Percentiles rank a stretch among this genome's conserved stretches.
phyloP scores from a whole-genome alignment of 108 stramenopile genomes.

The Nannochloropsis oceanica region DNA sequence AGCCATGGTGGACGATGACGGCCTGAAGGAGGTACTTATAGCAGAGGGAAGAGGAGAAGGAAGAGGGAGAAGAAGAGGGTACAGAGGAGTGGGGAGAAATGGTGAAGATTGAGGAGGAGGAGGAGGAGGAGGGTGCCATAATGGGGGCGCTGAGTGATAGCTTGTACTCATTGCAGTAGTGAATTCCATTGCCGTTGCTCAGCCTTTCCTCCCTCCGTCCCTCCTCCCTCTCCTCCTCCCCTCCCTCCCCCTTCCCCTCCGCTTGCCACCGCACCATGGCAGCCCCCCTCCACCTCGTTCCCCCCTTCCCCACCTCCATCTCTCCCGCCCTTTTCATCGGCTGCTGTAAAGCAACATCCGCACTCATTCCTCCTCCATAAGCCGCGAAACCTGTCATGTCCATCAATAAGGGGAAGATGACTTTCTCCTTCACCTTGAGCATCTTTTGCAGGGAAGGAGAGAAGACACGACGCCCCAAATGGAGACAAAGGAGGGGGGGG shows the following conservation, averaged over 20 bases:
- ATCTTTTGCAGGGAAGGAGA: constrained; percentile 10
- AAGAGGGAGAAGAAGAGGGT: no score
- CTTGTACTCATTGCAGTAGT: not conserved
- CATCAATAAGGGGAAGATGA: constrained; percentile 3
- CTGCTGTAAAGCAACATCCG: not conserved
- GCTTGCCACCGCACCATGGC: no score
- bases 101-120: no score
- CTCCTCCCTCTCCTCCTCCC: not conserved
- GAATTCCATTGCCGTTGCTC: not conserved
- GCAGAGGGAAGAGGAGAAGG: no score
- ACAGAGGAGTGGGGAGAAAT: no score
- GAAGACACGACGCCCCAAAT: constrained; percentile 19
- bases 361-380: not conserved
- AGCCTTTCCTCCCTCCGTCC: not conserved
- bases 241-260: not conserved
- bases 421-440: constrained; percentile 22
- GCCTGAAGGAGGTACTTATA: constrained; percentile 8
- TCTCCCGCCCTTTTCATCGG: no score
- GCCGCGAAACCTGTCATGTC: not conserved
- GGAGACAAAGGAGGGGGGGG: constrained; percentile 15
- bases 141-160: not conserved
- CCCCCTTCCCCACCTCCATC: not conserved
- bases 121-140: not conserved
- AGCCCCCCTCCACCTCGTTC: not conserved
- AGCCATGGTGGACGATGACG: constrained; percentile 35